Evolutionary conservation across 352 stramenopile genomes (phyloP), one percentile per base, ranked within the genome.

Genomic region (Pythium utonaiense): DNA sequence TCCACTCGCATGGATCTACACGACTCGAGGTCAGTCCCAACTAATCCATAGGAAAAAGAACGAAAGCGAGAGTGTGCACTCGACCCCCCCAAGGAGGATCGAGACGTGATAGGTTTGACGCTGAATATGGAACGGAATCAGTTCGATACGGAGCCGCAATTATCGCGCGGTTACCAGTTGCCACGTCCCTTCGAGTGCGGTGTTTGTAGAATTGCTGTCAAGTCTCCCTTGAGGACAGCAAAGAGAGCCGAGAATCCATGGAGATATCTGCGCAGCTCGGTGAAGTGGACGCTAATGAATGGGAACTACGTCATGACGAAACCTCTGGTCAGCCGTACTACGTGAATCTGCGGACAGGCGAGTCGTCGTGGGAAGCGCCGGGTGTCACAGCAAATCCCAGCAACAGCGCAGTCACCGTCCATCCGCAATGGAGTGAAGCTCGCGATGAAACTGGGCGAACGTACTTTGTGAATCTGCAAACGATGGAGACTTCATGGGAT

Each of bases 381-480:
- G 34, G 55, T 0, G 61, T 66, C 13, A 30, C 21, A 19, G 38
- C 53, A 58, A 6, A 41, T 24, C 28, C 52, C 13, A 34, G 12
- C 19, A 22, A 33, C 3, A 12, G 30, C 17, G 5, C 30, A 9
- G 30, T 6, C 8, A 3, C 38, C 25, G 8, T 25, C 6, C 1
- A n/a, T 8, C 54, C 38, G 34, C 69, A 69, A 16, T 88, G 75
- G 78, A 77, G 70, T 2, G 63, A 84, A 53, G 64, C 57, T 22
- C 69, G 63, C 38, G 75, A 86, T 22, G 77, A 82, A 9, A 68
- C 52, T 10, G 75, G 71, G 6, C 60, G 60, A 8, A 44, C 70
- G 44, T 88, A 88, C 47, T 88, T 77, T 38, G 51, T 88, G 40
- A 86, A 88, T 41, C 49, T 76, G 6, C 53, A 64, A 51, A 88